These are phyloP conservation scores for Teratosphaeria nubilosa DNA, from an alignment of 2,329 filamentous ascomycete species.

Conservation along the genomic window DNA sequence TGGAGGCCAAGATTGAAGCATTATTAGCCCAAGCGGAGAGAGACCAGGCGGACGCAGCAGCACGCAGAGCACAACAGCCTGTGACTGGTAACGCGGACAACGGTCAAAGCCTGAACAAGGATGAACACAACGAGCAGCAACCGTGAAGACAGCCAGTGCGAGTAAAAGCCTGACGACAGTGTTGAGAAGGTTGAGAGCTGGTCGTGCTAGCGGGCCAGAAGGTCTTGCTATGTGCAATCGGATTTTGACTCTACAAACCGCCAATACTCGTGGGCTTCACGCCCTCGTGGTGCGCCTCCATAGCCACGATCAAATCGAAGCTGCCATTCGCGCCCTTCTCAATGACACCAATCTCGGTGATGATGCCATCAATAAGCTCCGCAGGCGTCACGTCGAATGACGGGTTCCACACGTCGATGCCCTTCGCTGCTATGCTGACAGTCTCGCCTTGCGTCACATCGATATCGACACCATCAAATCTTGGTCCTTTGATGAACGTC, in stretches of 20 bases:
- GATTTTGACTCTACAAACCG: constrained; percentile 12
- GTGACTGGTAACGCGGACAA: not conserved
- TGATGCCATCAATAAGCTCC: constrained; percentile 80
- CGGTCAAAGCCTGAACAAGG: not conserved
- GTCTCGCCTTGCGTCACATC: constrained; percentile 55
- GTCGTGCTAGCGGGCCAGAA: not conserved
- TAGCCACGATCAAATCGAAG: constrained; percentile 44
- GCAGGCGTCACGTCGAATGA: constrained; percentile 92
- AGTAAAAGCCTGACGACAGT: not conserved
- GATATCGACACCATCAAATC: constrained; percentile 49
- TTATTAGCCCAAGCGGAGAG: constrained; percentile 40
- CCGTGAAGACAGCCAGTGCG: not conserved
- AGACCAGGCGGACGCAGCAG: constrained; percentile 23
- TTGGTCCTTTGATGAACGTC: constrained; percentile 70
- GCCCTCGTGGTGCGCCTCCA: constrained; percentile 23
- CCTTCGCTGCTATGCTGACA: constrained; percentile 66
- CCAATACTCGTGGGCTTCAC: constrained; percentile 25
- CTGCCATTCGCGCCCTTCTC: constrained; percentile 61
- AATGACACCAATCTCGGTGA: constrained; percentile 83
- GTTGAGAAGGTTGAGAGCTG: not conserved
- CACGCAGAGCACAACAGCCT: not conserved
- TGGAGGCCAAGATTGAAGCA: constrained; percentile 47
- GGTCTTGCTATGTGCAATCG: not conserved
- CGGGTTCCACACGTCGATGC: constrained; percentile 88
- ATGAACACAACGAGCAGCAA: not conserved